Evolutionary conservation across 2,329 filamentous ascomycete genomes (phyloP).

Genomic region (Ilyonectria mors-panacis): DNA sequence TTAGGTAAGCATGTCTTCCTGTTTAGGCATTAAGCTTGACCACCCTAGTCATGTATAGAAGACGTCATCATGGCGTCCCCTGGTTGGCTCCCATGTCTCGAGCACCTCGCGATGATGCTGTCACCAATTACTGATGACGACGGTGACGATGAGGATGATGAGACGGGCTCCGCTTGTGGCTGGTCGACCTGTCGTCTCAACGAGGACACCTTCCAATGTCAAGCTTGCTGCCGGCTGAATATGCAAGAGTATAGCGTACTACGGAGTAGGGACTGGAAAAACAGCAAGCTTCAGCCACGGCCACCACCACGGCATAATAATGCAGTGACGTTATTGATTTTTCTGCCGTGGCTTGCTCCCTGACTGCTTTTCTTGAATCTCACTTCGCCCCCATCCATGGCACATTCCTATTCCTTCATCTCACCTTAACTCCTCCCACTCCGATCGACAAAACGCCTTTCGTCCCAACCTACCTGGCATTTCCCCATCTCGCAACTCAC

Average conservation of each 20-base stretch:
- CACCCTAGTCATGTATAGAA: conserved; percentile 25
- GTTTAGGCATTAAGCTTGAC: conserved; percentile 43
- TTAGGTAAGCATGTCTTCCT: conserved; percentile 35
- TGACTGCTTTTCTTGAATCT: not conserved
- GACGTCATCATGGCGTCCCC: conserved; percentile 47
- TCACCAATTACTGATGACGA: conserved; percentile 34
- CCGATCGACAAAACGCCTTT: not conserved
- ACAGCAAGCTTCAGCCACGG: conserved; percentile 16
- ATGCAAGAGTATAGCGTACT: not conserved
- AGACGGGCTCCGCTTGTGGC: not conserved
- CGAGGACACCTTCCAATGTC: not conserved
- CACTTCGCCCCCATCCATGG: not conserved
- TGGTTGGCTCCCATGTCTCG: conserved; percentile 26
- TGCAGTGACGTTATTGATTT: conserved; percentile 32
- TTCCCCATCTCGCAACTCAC: conserved; percentile 13
- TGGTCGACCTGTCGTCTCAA: not conserved
- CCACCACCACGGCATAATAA: conserved; percentile 1
- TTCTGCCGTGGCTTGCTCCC: conserved; percentile 14
- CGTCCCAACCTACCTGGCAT: not conserved
- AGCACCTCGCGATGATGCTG: conserved; percentile 37
- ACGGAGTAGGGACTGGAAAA: not conserved
- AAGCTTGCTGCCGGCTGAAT: not conserved
- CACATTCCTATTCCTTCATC: not conserved
- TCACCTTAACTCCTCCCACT: not conserved
- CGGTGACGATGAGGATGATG: conserved; percentile 41